A percentile compares a stretch with the other conserved stretches of the same genome.
phyloP scores from a whole-genome alignment of 768 basidiomycete genomes.

The Favolaschia claudopus region DNA sequence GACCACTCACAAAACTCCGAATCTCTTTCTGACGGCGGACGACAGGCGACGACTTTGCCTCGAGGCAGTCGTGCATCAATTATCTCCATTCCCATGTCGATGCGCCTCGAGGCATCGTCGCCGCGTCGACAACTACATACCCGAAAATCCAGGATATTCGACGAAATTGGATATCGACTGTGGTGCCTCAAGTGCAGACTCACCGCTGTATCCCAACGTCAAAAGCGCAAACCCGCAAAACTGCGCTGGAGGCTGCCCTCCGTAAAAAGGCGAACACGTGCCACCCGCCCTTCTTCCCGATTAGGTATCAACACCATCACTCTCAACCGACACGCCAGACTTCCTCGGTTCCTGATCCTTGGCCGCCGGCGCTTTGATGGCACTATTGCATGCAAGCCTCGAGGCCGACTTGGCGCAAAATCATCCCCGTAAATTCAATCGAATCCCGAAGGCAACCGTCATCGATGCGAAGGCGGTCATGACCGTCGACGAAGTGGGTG shows the following conservation, averaged over 20 bases:
- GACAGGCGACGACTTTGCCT: neutral
- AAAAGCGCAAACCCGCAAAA: too few relatives aligned
- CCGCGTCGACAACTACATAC: constrained; percentile 10
- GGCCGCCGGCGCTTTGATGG: constrained; percentile 6
- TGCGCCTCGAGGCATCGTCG: constrained; percentile 20
- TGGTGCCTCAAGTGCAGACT: too few relatives aligned
- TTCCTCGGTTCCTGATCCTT: constrained; percentile 3
- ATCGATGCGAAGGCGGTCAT: too few relatives aligned
- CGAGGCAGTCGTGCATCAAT: constrained; percentile 13
- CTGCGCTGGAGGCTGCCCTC: too few relatives aligned
- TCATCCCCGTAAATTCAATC: too few relatives aligned
- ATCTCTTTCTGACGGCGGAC: neutral
- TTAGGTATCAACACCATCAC: constrained; percentile 3
- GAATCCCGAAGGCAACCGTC: too few relatives aligned
- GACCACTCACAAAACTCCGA: too few relatives aligned
- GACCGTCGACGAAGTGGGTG: neutral
- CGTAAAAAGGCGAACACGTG: too few relatives aligned
- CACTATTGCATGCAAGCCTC: constrained; percentile 21
- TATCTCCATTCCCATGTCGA: neutral
- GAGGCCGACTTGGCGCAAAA: constrained; percentile 19
- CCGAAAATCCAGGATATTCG: constrained; percentile 23
- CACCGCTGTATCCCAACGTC: too few relatives aligned
- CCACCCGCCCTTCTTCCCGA: constrained; percentile 20
- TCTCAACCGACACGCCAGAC: neutral
- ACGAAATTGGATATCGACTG: too few relatives aligned